Evolutionary conservation across 371 early-diverging fungal genomes (phyloP).

Genomic region (Batkoa obscura): DNA sequence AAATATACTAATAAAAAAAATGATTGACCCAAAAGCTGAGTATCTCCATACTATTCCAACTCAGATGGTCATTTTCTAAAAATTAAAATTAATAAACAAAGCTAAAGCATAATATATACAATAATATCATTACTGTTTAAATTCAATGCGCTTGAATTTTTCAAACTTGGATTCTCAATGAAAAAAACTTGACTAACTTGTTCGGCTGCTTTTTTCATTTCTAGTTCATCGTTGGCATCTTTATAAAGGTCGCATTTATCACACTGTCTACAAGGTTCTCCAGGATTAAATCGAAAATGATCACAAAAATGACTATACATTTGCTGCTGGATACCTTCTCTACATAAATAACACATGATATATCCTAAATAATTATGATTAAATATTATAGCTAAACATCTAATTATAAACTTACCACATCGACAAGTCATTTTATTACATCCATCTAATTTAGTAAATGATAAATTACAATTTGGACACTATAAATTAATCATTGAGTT

Average conservation of each 20-base stretch:
- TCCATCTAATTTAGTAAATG: conserved; percentile 37
- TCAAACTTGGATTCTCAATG: no score
- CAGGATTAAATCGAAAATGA: conserved; percentile 33
- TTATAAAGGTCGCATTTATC: conserved; percentile 36
- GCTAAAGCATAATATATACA: no score
- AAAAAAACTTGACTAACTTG: no score
- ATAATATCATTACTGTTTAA: no score
- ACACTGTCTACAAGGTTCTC: conserved; percentile 25
- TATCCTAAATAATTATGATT: conserved; percentile 13
- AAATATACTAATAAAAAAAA: no score
- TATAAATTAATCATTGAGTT: conserved; percentile 8
- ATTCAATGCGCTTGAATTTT: no score
- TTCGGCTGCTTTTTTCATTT: conserved; percentile 21
- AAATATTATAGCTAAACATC: neutral
- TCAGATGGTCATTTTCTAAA: no score
- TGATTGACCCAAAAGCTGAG: no score
- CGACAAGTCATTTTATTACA: conserved; percentile 50
- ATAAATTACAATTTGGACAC: conserved; percentile 36
- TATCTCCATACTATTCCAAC: no score
- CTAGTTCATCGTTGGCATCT: conserved; percentile 27
- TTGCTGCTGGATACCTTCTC: conserved; percentile 30
- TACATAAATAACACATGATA: conserved; percentile 44
- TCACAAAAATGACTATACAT: conserved; percentile 38
- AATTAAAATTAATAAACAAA: no score
- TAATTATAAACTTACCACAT: conserved; percentile 18